A percentile compares a stretch with the other conserved stretches of the same genome.
Evolutionary conservation across 2,329 filamentous ascomycete genomes (phyloP).

Genomic region (Trichophyton mentagrophytes): DNA sequence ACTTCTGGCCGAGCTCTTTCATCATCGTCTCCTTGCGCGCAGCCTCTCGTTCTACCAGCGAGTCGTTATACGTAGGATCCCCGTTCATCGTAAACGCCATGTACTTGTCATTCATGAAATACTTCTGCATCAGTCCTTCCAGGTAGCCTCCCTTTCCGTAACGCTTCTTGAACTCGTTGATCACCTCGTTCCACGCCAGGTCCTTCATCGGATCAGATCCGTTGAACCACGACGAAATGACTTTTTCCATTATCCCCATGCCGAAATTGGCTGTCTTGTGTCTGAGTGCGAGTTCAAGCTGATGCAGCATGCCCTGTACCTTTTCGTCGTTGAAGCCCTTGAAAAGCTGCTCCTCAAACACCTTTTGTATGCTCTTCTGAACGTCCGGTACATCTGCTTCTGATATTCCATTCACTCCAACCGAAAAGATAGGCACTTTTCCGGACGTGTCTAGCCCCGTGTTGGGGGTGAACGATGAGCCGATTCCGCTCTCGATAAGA

Average conservation of each 20-base stretch:
- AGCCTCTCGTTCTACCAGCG: constrained; percentile 65
- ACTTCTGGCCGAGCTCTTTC: constrained; percentile 51
- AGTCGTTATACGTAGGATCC: constrained; percentile 58
- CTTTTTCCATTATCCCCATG: constrained; percentile 73
- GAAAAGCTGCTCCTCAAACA: constrained; percentile 54
- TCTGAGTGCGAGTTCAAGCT: constrained; percentile 82
- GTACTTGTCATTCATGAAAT: constrained; percentile 73
- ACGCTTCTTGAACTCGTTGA: constrained; percentile 65
- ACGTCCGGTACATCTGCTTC: constrained; percentile 66
- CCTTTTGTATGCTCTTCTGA: constrained; percentile 58
- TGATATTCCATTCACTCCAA: constrained; percentile 82
- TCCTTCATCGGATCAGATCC: constrained; percentile 85
- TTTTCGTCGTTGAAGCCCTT: constrained; percentile 82
- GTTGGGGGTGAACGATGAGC: constrained; percentile 89
- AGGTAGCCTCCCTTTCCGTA: constrained; percentile 68
- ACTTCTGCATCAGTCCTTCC: constrained; percentile 75
- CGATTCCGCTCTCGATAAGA: constrained; percentile 77
- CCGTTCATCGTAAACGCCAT: constrained; percentile 92
- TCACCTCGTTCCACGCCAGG: constrained; percentile 80
- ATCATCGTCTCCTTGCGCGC: constrained; percentile 64
- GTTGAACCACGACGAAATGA: constrained; percentile 91
- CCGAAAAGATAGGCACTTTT: constrained; percentile 69
- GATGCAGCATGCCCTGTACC: constrained; percentile 85
- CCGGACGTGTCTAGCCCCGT: constrained; percentile 76
- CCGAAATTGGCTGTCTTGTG: constrained; percentile 96